Percentiles rank a stretch among this genome's conserved stretches.
Evolutionary conservation across 2,329 filamentous ascomycete genomes (phyloP).

Genomic region (Hypoxylon sp.): DNA sequence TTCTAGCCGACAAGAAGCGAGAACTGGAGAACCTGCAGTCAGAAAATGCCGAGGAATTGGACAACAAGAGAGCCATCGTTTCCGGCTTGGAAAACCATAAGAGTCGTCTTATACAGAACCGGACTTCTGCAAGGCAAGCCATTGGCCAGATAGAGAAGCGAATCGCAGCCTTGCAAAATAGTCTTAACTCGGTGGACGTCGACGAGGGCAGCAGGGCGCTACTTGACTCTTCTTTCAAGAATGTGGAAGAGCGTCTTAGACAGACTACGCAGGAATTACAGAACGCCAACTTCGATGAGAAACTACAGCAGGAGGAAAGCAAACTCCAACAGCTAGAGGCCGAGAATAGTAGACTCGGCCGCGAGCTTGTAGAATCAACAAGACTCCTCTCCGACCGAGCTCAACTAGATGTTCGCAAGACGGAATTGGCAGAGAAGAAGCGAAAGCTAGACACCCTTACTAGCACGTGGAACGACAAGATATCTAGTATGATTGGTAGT

Average conservation of each 20-base stretch:
- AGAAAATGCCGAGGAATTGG: constrained; percentile 80
- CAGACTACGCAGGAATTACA: constrained; percentile 75
- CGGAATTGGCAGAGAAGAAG: constrained; percentile 81
- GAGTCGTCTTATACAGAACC: constrained; percentile 79
- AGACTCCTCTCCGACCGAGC: constrained; percentile 86
- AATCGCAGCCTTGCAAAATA: constrained; percentile 74
- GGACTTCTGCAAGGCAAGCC: constrained; percentile 79
- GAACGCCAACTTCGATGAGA: constrained; percentile 76
- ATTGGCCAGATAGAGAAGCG: constrained; percentile 82
- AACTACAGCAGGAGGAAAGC: constrained; percentile 76
- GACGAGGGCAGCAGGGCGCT: constrained; percentile 89
- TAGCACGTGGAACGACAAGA: constrained; percentile 79
- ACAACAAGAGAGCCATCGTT: constrained; percentile 78
- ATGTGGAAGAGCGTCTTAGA: constrained; percentile 74
- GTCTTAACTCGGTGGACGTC: constrained; percentile 79
- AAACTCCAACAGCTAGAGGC: constrained; percentile 79
- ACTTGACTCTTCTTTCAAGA: constrained; percentile 80
- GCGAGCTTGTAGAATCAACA: constrained; percentile 88
- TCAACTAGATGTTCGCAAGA: constrained; percentile 85
- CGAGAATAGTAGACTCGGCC: constrained; percentile 78
- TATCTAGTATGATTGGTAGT: constrained; percentile 74
- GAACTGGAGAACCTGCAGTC: constrained; percentile 81
- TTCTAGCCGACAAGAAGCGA: constrained; percentile 82
- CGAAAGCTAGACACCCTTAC: constrained; percentile 83
- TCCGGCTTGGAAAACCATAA: constrained; percentile 82